Base-by-base conservation (phyloP, 345 rosid genomes). In the Gynandropsis gynandra region DNA sequence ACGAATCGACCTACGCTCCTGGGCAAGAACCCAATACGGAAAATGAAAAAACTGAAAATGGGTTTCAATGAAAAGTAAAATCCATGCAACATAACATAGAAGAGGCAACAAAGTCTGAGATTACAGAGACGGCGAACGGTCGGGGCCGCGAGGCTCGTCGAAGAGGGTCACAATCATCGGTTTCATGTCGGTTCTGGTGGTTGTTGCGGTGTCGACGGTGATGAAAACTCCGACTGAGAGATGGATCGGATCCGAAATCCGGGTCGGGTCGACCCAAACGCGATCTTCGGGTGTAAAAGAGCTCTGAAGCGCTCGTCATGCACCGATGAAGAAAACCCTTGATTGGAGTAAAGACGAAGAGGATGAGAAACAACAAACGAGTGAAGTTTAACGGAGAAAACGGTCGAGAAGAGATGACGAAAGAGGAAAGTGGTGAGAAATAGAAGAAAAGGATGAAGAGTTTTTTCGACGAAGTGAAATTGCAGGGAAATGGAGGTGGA, bases 281-380 rank as follows among this genome's bases (percentile, higher is more conserved):
- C 18, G 83, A 89, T 71, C 98, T 76, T 61, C 98, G 61, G 42
- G 64, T 79, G 58, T 85, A 76, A 74, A 89, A 83, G 15, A 89
- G 72, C 78, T 89, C 96, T 46, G 92, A 78, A 49, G 90, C 90
- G 71, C 86, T 86, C 83, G 97, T 78, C 96, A 86, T 86, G 64
- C 94, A 73, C 72, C 61, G 58, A 40, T 35, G 15, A 47, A 13
- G 42, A n/a, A 17, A 34, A 4, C 18, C 40, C 35, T 24, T 2
- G 5, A 24, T 24, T 2, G 4, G 29, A 24, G 29, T 2, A 24
- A n/a, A n/a, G n/a, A 24, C 29, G 29, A 24, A 24, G 29, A 24
- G 29, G 29, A 24, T 24, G 29, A 24, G 29, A 24, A 24, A 24
- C 45, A 1, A 58, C n/a, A n/a, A n/a, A n/a, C n/a, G n/a, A 18